A percentile compares a stretch with the other conserved stretches of the same genome.
phyloP scores from a whole-genome alignment of 768 basidiomycete genomes.

The Calvatia gigantea region DNA sequence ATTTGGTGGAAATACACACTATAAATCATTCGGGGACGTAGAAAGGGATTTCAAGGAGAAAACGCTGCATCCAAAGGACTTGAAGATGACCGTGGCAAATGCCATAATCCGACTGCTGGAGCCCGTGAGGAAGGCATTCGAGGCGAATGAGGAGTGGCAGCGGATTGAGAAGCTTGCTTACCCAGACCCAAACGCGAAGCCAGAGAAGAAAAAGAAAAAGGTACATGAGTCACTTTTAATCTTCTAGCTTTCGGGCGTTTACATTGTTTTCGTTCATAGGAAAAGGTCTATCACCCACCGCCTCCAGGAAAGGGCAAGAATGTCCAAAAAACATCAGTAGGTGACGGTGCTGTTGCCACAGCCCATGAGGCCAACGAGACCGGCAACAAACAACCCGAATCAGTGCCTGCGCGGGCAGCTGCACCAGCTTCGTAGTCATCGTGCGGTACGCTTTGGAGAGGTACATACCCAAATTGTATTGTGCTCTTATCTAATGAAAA shows the following conservation, averaged over 20 bases:
- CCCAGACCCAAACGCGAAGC: slow-evolving; percentile 67
- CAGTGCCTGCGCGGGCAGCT: neutral
- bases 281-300: slow-evolving; percentile 80
- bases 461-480: no score
- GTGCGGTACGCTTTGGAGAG: neutral
- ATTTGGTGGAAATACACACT: slow-evolving; percentile 79
- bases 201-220: slow-evolving; percentile 69
- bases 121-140: slow-evolving; percentile 78
- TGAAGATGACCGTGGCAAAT: slow-evolving; percentile 76
- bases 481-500: no score
- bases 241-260: neutral
- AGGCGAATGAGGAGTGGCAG: slow-evolving; percentile 78
- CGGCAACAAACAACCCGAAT: slow-evolving; percentile 14
- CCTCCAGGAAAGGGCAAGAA: slow-evolving; percentile 78
- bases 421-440: neutral
- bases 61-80: slow-evolving; percentile 83
- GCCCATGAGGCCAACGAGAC: slow-evolving; percentile 14
- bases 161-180: slow-evolving; percentile 76
- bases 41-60: slow-evolving; percentile 72
- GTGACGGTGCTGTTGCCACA: neutral
- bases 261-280: slow-evolving; percentile 34
- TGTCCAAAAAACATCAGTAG: slow-evolving; percentile 24
- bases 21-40: slow-evolving; percentile 59
- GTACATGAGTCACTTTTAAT: slow-evolving; percentile 18
- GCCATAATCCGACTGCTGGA: slow-evolving; percentile 72